Conservation (phyloP, 345 rosid species). For the Ceriops tagal region DNA sequence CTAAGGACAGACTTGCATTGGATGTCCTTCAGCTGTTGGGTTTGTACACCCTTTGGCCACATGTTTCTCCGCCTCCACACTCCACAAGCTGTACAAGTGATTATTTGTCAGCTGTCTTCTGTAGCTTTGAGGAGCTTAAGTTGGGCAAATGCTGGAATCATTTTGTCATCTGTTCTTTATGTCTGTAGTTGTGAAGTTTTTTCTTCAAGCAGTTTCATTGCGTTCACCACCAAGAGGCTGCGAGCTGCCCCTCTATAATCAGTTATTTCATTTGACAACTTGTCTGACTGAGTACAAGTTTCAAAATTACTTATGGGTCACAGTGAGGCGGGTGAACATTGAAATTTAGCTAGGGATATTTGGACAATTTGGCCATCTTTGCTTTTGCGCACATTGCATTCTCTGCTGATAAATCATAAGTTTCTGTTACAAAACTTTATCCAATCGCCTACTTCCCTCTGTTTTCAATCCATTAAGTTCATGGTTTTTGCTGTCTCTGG, state of each 20-base stretch:
- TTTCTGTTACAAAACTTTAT: background rate
- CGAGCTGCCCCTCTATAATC: background rate
- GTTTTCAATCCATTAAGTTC: background rate
- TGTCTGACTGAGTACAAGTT: background rate
- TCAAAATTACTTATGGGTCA: too few species aligned
- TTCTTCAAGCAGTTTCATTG: too few species aligned
- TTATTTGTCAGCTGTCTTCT: background rate
- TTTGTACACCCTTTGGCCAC: background rate
- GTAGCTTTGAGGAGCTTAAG: background rate
- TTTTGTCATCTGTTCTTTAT: too few species aligned
- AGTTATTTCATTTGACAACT: background rate
- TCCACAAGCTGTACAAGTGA: background rate
- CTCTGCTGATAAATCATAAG: background rate
- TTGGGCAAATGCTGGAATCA: background rate
- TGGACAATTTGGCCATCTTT: slow-evolving; percentile 1
- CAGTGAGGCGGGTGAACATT: background rate
- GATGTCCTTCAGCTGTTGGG: background rate
- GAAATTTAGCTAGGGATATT: background rate
- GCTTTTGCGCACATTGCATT: background rate
- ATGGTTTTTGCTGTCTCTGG: background rate
- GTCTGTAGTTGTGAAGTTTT: too few species aligned
- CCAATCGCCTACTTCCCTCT: background rate
- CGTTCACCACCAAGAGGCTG: background rate
- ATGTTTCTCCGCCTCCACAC: background rate
- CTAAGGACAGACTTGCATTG: background rate